Evolutionary conservation across 2,329 filamentous ascomycete genomes (phyloP).

Genomic region (Atkinsonella texensis): DNA sequence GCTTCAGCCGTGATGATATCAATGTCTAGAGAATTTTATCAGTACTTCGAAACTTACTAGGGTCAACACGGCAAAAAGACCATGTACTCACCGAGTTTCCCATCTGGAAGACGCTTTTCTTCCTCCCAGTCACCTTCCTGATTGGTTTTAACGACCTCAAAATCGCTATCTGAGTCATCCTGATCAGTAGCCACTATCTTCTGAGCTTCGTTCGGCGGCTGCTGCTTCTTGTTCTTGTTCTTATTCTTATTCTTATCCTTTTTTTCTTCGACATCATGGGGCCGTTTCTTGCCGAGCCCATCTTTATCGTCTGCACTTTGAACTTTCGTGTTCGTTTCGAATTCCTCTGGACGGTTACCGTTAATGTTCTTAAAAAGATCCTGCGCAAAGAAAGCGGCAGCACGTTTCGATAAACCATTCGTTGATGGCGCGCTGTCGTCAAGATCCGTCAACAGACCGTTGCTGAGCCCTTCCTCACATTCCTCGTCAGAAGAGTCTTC

Average conservation of each 20-base stretch:
- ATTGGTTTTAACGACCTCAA: slow-evolving; percentile 48
- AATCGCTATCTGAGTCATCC: slow-evolving; percentile 33
- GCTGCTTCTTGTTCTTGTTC: slow-evolving; percentile 9
- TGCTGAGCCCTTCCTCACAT: slow-evolving; percentile 9
- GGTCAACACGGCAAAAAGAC: background rate
- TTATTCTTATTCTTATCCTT: slow-evolving; percentile 9
- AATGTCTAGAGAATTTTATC: slow-evolving; percentile 49
- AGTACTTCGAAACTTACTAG: background rate
- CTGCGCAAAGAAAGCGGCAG: slow-evolving; percentile 83
- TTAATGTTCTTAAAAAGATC: slow-evolving; percentile 69
- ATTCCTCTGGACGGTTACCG: slow-evolving; percentile 41
- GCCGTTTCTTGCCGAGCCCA: background rate
- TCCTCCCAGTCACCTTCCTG: slow-evolving; percentile 54
- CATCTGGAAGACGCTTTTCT: slow-evolving; percentile 49
- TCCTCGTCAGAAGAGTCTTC: slow-evolving; percentile 23
- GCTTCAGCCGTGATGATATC: slow-evolving; percentile 99
- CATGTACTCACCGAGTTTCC: slow-evolving; percentile 40
- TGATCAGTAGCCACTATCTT: slow-evolving; percentile 10
- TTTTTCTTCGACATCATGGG: background rate
- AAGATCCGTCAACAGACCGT: slow-evolving; percentile 24
- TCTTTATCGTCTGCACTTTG: slow-evolving; percentile 19
- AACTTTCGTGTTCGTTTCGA: slow-evolving; percentile 30
- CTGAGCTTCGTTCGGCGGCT: slow-evolving; percentile 15
- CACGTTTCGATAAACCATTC: slow-evolving; percentile 62
- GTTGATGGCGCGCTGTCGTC: slow-evolving; percentile 31